phyloP scores from a whole-genome alignment of 352 stramenopile species.

The Phytophthora crassamura region DNA sequence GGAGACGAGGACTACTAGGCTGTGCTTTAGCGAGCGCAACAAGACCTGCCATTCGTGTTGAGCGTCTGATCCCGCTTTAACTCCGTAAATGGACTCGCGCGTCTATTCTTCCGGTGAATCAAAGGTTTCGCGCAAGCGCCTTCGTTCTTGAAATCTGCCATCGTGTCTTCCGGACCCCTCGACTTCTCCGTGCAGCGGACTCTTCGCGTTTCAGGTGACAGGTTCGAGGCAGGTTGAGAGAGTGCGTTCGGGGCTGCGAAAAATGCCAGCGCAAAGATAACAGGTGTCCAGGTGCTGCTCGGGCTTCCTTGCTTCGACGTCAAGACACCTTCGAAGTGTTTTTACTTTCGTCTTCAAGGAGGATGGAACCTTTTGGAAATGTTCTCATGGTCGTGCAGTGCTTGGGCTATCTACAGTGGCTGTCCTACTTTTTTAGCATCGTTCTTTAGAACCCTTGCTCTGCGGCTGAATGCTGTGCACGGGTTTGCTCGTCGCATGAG shows the following conservation, averaged over 20 bases:
- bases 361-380: no score
- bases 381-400: no score
- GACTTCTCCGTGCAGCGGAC: neutral
- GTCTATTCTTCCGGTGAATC: slow-evolving; percentile 54
- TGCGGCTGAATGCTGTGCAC: no score
- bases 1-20: slow-evolving; percentile 67
- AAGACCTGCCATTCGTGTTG: slow-evolving; percentile 37
- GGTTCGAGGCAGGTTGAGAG: neutral
- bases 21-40: slow-evolving; percentile 29
- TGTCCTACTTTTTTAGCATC: no score
- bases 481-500: no score
- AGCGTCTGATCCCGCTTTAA: slow-evolving; percentile 45
- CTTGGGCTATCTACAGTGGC: no score
- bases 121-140: slow-evolving; percentile 34
- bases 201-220: slow-evolving; percentile 7
- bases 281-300: slow-evolving; percentile 5
- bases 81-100: slow-evolving; percentile 58
- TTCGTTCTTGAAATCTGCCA: slow-evolving; percentile 14
- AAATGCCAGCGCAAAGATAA: neutral
- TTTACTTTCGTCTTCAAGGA: no score
- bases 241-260: no score
- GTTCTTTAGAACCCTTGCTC: no score
- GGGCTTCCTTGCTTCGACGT: no score
- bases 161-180: slow-evolving; percentile 11
- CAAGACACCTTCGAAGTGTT: no score